Evolutionary conservation across 345 rosid species (phyloP).

Genomic region (Eucalyptus pauciflora): DNA sequence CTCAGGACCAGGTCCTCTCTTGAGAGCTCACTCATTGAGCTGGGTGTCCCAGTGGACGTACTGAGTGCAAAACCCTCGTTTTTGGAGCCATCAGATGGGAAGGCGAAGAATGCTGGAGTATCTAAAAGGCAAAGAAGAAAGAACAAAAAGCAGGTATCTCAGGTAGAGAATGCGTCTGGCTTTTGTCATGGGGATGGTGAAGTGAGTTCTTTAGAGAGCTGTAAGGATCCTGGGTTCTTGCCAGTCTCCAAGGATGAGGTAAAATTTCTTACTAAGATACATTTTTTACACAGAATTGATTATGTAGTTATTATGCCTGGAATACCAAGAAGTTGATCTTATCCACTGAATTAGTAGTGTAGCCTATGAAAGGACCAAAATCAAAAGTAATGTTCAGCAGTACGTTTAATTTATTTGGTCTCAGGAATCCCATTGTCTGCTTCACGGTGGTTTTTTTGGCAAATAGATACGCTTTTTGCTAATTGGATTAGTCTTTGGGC

Average conservation of each 20-base stretch:
- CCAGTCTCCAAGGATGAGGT: slow-evolving; percentile 37
- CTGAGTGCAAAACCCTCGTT: slow-evolving; percentile 19
- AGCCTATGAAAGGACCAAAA: neutral
- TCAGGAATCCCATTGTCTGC: neutral
- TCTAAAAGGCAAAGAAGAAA: slow-evolving; percentile 58
- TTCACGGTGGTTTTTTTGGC: neutral
- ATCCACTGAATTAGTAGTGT: neutral
- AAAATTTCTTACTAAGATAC: neutral
- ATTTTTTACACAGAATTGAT: neutral
- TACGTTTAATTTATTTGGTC: neutral
- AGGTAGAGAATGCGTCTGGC: slow-evolving; percentile 29
- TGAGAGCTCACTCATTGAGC: slow-evolving; percentile 63
- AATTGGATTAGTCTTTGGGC: neutral
- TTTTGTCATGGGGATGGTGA: slow-evolving; percentile 4
- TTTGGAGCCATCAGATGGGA: slow-evolving; percentile 29
- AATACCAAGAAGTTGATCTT: neutral
- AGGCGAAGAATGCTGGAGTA: slow-evolving; percentile 35
- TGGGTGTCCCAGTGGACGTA: slow-evolving; percentile 47
- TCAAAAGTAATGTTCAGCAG: neutral
- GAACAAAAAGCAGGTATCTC: slow-evolving; percentile 38
- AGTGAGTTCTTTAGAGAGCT: slow-evolving; percentile 10
- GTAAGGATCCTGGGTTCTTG: slow-evolving; percentile 17
- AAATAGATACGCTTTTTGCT: neutral
- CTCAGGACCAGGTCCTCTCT: slow-evolving; percentile 55
- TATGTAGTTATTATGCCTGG: neutral